phyloP scores from a whole-genome alignment of 208 protist genomes.

The Leishmania amazonensis region DNA sequence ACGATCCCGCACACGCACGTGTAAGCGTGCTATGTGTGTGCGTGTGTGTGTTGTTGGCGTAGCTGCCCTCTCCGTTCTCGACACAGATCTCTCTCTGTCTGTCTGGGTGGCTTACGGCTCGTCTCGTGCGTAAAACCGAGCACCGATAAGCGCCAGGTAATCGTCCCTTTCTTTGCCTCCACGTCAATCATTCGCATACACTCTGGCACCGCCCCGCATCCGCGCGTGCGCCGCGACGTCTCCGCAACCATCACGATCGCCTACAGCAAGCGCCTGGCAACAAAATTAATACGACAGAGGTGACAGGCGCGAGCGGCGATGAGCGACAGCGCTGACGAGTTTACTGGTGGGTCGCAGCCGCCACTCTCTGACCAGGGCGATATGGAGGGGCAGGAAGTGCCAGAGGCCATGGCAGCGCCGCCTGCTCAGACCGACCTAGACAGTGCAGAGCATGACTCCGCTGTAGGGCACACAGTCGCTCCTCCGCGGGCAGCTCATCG shows the following conservation, averaged over 20 bases:
- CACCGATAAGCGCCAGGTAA: not conserved
- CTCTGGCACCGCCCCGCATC: not conserved
- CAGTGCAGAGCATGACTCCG: constrained; percentile 2
- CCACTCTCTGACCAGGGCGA: not conserved
- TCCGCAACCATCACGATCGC: not conserved
- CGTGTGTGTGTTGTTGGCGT: not conserved
- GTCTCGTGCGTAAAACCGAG: not conserved
- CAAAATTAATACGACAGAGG: not conserved
- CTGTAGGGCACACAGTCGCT: constrained; percentile 17
- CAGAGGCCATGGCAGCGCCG: not conserved
- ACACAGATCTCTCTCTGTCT: not conserved
- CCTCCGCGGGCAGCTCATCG: not conserved
- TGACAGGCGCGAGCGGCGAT: not conserved
- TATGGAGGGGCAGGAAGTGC: constrained; percentile 1
- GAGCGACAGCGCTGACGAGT: not conserved
- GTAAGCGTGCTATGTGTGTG: not conserved
- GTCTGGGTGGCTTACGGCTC: not conserved
- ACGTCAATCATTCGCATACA: not conserved
- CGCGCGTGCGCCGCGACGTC: not conserved
- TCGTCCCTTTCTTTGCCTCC: not conserved
- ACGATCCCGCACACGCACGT: not conserved
- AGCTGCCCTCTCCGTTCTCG: not conserved
- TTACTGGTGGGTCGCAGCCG: not conserved
- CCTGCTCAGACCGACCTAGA: constrained; percentile 1
- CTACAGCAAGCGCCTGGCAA: not conserved